Base-by-base conservation (phyloP, 345 rosid genomes). In the Diplotaxis tenuifolia region DNA sequence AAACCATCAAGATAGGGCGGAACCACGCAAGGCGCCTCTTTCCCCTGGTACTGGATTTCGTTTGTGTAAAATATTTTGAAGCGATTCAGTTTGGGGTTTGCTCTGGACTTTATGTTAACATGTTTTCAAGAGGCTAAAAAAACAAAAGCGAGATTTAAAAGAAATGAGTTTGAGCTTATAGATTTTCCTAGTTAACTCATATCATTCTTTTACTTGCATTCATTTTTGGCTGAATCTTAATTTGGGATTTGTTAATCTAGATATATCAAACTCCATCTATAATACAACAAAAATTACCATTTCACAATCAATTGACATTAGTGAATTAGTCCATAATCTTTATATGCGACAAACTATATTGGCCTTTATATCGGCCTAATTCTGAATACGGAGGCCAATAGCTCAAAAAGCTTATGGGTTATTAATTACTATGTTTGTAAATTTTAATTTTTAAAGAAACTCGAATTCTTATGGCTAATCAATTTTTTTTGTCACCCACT, bases 1-100 rank as follows among this genome's bases (percentile, higher is more conserved):
- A 38, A 71, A 61, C 36, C 72, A 65, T 62, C 34, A 23, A 78
- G 75, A 23, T 57, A 28, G 50, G 42, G 68, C 31, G 75, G 79
- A 79, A 70, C 45, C 29, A n/a, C 50, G n/a, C 50, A 45, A 45
- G 50, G 19, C 19, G 19, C 50, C 2, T 7, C 50, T 19, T 45
- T 45, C 50, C 8, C 50, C 50, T 19, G n/a, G 5, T 45, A 6
- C 8, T 45, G 50, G 49, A 38, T 68, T 68, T 57, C 53, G 25
- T 62, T 32, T 40, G 80, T 64, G 80, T 70, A 76, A 20, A 31
- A 56, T 63, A 23, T 63, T 76, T 23, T 56, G 34, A 54, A 62
- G 47, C 9, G 55, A 16, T 45, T 69, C 22, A 47, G 20, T 45
- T 56, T 76, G 75, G 61, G 75, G 70, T 70, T 21, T 76, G 53